Conservation (phyloP, 768 basidiomycete genomes). For the Lyophyllum atratum region DNA sequence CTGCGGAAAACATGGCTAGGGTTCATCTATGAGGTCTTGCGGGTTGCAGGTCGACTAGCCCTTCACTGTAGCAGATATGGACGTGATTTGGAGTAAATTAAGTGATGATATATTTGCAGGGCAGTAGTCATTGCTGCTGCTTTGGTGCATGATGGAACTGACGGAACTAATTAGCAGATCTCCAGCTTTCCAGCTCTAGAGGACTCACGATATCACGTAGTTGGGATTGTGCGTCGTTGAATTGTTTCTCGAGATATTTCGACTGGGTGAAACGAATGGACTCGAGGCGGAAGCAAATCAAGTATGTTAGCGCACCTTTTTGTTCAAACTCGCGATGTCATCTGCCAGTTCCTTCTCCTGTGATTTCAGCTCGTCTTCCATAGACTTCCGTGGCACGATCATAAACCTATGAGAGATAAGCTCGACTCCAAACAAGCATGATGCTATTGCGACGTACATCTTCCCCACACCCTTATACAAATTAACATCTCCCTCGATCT, state of each 20-base stretch:
- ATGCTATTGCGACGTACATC: constrained; percentile 56
- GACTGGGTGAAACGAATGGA: constrained; percentile 42
- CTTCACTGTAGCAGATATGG: not conserved
- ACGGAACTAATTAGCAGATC: not conserved
- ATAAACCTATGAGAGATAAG: constrained; percentile 68
- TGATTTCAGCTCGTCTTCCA: constrained; percentile 72
- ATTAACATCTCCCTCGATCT: constrained; percentile 71
- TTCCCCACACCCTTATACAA: constrained; percentile 96
- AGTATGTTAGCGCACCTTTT: constrained; percentile 62
- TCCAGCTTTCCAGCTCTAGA: not conserved
- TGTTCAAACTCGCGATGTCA: constrained; percentile 77
- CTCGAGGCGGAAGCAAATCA: not conserved
- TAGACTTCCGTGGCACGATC: constrained; percentile 75
- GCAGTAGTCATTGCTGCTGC: constrained; percentile 27
- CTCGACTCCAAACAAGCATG: not conserved
- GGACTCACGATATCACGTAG: constrained; percentile 78
- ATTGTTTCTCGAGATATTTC: constrained; percentile 93
- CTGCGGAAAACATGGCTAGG: not conserved
- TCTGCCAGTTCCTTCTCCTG: constrained; percentile 86
- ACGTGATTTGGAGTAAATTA: constrained; percentile 1
- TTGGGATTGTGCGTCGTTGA: constrained; percentile 86
- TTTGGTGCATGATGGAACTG: constrained; percentile 61
- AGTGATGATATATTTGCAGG: not conserved
- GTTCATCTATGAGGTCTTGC: not conserved
- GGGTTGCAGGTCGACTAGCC: not conserved